Evolutionary conservation across 1,284 basidiomycete genomes (phyloP), one percentile per base, ranked within the genome.

Genomic region (Ceratobasidium sp.): DNA sequence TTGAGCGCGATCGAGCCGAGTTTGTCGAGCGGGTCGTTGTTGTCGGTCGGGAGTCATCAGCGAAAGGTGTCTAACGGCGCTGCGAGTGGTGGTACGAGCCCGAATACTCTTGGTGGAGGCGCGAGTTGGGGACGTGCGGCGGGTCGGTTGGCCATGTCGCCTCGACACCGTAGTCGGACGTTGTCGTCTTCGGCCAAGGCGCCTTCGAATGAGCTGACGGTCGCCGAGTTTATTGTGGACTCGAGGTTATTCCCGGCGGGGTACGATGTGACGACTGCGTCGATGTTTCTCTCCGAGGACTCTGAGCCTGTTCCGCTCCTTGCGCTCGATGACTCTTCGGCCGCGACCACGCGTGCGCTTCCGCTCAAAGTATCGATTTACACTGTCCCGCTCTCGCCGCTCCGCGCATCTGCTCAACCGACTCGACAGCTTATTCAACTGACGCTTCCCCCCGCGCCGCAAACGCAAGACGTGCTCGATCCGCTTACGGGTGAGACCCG

Each of bases 391-490:
- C 90, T 92, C 3, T 95, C 94, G 1, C 91, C 94, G 0, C 85
- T 94, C 54, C 93, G 73, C 13, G 73, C 73, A 33, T 75, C 73
- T 20, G 73, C 73, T 20, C 80, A 83, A 4, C 81, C 82, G 17
- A 88, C 91, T 26, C 89, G 94, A 50, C 94, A 96, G 83, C 84
- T 97, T 23, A 80, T 97, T 12, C 88, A 93, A 57, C 83, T 97
- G 74, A 91, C 89, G 52, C 84, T 97, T n/a, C 95, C 95, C 2
- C 96, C 94, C 0, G 91, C 92, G 12, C 93, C 92, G 78, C 82
- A 68, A n/a, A 44, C 67, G 3, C 91, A 91, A 56, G 90, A 90
- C 0, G 89, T 96, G 23, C 86, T 90, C 77, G 94, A 96, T 85
- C 96, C 95, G 9, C 85, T 96, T 80, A 95, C 93, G 1, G 93